Conservation (phyloP, 78 protist genomes). For the Planoprotostelium fungivorum region DNA sequence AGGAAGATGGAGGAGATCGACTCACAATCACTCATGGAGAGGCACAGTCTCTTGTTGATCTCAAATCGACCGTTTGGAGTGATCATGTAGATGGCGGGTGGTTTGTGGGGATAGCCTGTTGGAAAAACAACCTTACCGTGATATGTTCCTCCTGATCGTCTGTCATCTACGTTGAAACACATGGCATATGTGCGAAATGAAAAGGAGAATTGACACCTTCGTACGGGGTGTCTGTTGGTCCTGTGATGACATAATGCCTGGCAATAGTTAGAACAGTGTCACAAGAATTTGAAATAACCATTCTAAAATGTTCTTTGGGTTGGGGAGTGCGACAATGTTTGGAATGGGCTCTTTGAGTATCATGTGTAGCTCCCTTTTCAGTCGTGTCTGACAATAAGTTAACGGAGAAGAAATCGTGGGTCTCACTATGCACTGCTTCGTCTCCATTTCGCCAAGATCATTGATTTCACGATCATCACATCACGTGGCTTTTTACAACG, state of each 20-base stretch:
- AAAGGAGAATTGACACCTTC: not conserved
- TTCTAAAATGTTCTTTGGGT: not conserved
- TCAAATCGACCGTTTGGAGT: constrained; percentile 78
- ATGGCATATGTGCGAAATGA: too few relatives aligned
- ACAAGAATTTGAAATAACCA: not conserved
- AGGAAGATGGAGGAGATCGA: too few relatives aligned
- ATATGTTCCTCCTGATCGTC: not conserved
- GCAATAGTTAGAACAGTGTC: not conserved
- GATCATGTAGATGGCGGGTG: constrained; percentile 71
- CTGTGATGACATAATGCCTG: not conserved
- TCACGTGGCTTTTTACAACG: too few relatives aligned
- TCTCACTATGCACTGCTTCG: not conserved
- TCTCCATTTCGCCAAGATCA: too few relatives aligned
- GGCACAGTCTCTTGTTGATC: constrained; percentile 55
- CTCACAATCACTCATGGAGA: constrained; percentile 69
- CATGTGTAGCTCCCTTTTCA: not conserved
- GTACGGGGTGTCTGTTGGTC: not conserved
- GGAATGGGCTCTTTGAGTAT: not conserved
- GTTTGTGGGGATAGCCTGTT: constrained; percentile 13
- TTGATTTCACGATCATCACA: too few relatives aligned
- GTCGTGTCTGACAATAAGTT: not conserved
- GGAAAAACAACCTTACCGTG: not conserved
- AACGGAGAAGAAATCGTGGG: not conserved
- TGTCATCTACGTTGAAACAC: not conserved
- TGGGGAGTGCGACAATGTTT: not conserved